These are phyloP conservation scores for Colletotrichum cereale DNA, from an alignment of 2,329 filamentous ascomycete genomes.

Conservation along the genomic window DNA sequence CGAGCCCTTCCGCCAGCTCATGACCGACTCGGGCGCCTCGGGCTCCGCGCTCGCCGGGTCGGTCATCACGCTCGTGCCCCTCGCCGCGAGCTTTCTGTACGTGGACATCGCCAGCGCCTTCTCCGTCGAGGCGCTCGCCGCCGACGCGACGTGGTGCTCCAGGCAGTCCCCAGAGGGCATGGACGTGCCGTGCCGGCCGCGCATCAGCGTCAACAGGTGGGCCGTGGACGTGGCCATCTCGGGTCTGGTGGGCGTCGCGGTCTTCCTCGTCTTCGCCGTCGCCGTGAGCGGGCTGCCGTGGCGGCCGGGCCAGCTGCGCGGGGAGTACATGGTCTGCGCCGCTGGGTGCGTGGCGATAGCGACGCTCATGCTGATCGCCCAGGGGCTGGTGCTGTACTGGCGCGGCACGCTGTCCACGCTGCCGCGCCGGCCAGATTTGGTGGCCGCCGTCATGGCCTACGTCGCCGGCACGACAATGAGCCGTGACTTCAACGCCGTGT, in stretches of 20 bases:
- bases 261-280: conserved; percentile 37
- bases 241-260: neutral
- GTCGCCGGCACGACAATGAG: conserved; percentile 43
- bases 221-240: neutral
- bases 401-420: conserved; percentile 42
- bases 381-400: conserved; percentile 41
- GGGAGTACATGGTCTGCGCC: conserved; percentile 43
- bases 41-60: neutral
- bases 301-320: conserved; percentile 43
- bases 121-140: neutral
- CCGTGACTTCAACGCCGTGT: conserved; percentile 40
- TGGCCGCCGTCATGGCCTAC: conserved; percentile 45
- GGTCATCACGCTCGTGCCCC: neutral
- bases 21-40: neutral
- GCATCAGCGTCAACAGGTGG: neutral
- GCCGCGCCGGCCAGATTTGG: conserved; percentile 43
- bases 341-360: conserved; percentile 35
- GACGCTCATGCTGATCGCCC: conserved; percentile 40
- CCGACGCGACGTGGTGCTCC: neutral
- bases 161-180: neutral
- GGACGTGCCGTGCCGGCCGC: neutral
- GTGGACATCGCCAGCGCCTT: neutral
- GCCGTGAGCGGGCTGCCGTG: conserved; percentile 44
- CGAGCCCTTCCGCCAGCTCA: neutral
- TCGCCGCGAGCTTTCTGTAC: neutral